Evolutionary conservation across 176 grass and related monocot genomes (phyloP), one percentile per base, ranked within the genome.

Genomic region (Hsuehochloa calcarea): DNA sequence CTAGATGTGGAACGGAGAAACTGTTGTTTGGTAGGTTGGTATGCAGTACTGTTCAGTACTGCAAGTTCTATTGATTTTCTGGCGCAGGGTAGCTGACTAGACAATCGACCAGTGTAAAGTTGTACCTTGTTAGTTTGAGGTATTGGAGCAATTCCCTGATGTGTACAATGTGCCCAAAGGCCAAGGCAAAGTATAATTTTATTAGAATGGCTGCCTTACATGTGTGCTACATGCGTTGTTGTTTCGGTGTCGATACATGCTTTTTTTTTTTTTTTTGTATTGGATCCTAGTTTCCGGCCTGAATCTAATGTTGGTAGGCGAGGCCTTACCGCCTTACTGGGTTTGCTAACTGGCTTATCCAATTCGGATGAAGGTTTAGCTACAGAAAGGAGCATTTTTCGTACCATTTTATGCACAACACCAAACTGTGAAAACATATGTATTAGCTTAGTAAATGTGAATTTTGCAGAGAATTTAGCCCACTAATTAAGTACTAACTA

Each of bases 101-200:
- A 27, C 65, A 40, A 34, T 62, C 19, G 64, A 70, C 11, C 22
- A 63, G 50, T 85, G 74, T 72, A 64, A 72, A 74, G 27, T 17
- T 84, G 61, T 84, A 67, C 40, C 19, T 39, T 15, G 75, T n/a
- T 80, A 38, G 79, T 73, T 75, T 87, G 72, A 23, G 60, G 27
- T 35, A 61, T 67, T 67, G 60, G 60, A 65, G 43, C 5, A 14
- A 85, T 77, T 82, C 43, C 64, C 78, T 56, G 22, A 13, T 66
- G 26, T 74, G 50, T 74, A 80, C 59, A 84, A 51, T 87, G 29
- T 79, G 10, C 19, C 50, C n/a, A n/a, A n/a, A n/a, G n/a, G n/a
- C n/a, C n/a, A 59, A 74, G 80, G 40, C 39, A 34, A 69, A 61
- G 17, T 79, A 79, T 58, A 83, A 73, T 82, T 38, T 68, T 82